Evolutionary conservation across 2,329 filamentous ascomycete species (phyloP), one percentile per base, ranked within the genome.

Genomic region (Claviceps quebecensis): DNA sequence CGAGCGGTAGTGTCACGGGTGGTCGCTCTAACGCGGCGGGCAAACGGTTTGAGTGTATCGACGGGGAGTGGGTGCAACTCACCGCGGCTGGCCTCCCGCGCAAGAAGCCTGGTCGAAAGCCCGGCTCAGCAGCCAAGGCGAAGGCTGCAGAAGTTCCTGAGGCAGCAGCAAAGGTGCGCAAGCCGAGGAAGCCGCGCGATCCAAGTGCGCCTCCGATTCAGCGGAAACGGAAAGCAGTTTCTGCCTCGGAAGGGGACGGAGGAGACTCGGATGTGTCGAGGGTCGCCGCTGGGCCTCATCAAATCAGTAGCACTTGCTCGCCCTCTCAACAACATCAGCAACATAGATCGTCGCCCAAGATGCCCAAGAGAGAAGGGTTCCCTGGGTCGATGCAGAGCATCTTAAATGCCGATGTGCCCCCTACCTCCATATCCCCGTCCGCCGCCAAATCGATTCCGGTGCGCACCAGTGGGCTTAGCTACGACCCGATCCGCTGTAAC

Each of bases 401-500:
- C 47, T 65, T 80, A 36, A 81, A 80, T 55, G 72, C 73, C 53
- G 76, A 76, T 26, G 58, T 60, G 17, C 56, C 69, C 67, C n/a
- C 69, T 67, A 50, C 66, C 29, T 34, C 29, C 68, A 45, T 73
- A 67, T 53, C 72, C 65, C 40, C 71, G 68, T 44, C 51, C 17
- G 52, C 49, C 67, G 74, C 52, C 70, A 56, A 66, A 55, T 54
- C 70, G 44, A 62, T 69, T 17, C 72, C 73, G 8, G 69, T 73
- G 47, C 73, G 84, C 48, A 82, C 83, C 14, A 86, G 85, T 60
- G 84, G 88, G 44, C 86, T 88, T 61, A 87, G 85, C 60, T 96
- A 93, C 68, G 90, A 96, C 65, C 90, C 90, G 0, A 89, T 95
- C 56, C 80, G 90, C 46, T 87, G 84, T n/a, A 81, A 77, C 56